A percentile compares a stretch with the other conserved stretches of the same genome.
Conservation (phyloP, 768 basidiomycete genomes). For the Termitomyces sp. region DNA sequence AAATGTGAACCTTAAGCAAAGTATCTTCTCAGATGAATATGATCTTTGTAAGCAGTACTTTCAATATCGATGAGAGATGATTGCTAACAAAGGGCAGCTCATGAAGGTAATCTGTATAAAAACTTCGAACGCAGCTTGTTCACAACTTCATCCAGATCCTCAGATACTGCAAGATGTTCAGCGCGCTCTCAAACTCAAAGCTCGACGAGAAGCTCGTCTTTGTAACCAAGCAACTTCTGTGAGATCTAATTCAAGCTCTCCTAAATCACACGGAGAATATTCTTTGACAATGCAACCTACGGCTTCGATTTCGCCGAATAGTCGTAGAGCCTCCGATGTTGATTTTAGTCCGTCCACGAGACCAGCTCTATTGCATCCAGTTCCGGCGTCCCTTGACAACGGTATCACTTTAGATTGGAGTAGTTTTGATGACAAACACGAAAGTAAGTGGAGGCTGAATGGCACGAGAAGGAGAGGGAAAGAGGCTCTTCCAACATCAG, state of each 20-base stretch:
- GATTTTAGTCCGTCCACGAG: constrained; percentile 68
- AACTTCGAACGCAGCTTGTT: neutral
- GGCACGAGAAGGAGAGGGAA: constrained; percentile 57
- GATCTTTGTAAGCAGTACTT: constrained; percentile 55
- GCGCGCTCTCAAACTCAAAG: constrained; percentile 66
- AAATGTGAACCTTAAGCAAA: constrained; percentile 8
- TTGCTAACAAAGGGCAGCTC: constrained; percentile 37
- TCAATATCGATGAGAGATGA: neutral
- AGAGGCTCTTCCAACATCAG: constrained; percentile 36
- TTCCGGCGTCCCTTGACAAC: constrained; percentile 63
- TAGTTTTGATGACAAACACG: constrained; percentile 48
- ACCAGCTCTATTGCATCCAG: constrained; percentile 43
- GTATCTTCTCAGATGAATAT: constrained; percentile 67
- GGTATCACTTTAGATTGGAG: constrained; percentile 74
- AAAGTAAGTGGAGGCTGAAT: constrained; percentile 56
- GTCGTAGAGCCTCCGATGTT: constrained; percentile 39
- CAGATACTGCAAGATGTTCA: constrained; percentile 76
- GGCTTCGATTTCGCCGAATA: constrained; percentile 20
- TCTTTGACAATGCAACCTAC: constrained; percentile 26
- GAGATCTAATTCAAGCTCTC: constrained; percentile 12
- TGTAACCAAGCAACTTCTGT: constrained; percentile 18
- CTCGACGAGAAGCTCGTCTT: constrained; percentile 65
- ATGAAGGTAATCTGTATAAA: constrained; percentile 54
- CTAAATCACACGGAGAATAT: constrained; percentile 17
- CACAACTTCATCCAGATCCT: constrained; percentile 46